Base-by-base conservation (phyloP, 2,329 filamentous ascomycete genomes). In the Monilinia polystroma region DNA sequence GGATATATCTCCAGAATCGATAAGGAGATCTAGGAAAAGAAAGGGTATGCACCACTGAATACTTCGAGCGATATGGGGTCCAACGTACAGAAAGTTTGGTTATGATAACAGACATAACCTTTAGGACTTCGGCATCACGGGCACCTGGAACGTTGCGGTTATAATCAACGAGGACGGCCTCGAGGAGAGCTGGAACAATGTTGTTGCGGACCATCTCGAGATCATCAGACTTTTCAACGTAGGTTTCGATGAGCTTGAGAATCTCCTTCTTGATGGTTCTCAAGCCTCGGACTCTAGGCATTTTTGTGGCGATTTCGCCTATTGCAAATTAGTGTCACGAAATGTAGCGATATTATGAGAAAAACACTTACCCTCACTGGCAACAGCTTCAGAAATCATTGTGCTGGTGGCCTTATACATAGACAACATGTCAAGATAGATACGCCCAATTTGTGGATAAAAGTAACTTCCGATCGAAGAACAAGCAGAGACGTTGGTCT, bases 191-290 rank as follows among this genome's bases (percentile, higher is more conserved):
- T n/a, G 95, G 95, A 1, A 99, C 93, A 82, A 99, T 95, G 76
- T 93, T 96, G 72, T 88, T 87, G 73, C 95, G 92, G 64, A 99
- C 92, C 80, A 96, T 92, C 76, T 96, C 91, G 66, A 96, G 81
- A 76, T 99, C 95, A 79, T 99, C 95, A 4, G 96, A 93, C 81
- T 97, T 98, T 76, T 99, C 93, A 49, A 99, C 93, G 72, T 98
- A 99, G 7, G 91, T 97, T 80, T 97, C 96, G 74, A 99, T 95
- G 72, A 99, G 89, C 81, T 99, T 99, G 72, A 99, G 81, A 63
- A 99, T 98, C 78, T 99, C 95, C 81, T 99, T 99, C 84, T 99
- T 99, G 83, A 99, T 97, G 0, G 95, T 99, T 72, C 95, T 88
- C 71, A 99, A 82, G 47, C 95, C 96, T 73, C 95, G 90, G 73